Percentiles rank a stretch among this genome's conserved stretches.
phyloP scores from a whole-genome alignment of 2,329 filamentous ascomycete genomes.

The Coleophoma eucalyptorum region DNA sequence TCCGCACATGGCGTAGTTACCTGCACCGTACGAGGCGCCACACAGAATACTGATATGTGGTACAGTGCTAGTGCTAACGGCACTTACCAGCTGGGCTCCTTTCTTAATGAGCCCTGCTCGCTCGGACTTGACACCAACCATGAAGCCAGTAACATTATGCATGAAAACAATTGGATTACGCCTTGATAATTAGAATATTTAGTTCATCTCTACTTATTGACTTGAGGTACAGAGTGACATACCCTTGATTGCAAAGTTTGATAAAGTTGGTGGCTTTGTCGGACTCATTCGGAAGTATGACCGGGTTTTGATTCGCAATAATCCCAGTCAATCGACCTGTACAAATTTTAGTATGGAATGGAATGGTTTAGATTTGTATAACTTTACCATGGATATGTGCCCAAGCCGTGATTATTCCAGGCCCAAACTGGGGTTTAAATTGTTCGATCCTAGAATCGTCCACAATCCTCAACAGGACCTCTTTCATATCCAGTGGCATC shows the following conservation, averaged over 20 bases:
- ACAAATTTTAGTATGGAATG: not conserved
- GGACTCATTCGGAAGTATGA: constrained; percentile 36
- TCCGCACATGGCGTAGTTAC: constrained; percentile 44
- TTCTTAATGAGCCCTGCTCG: constrained; percentile 38
- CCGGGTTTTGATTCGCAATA: constrained; percentile 34
- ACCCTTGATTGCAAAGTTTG: constrained; percentile 38
- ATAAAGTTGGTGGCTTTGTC: constrained; percentile 38
- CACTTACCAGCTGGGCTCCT: constrained; percentile 40
- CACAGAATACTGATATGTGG: constrained; percentile 40
- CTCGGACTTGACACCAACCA: constrained; percentile 41
- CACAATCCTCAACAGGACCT: constrained; percentile 36
- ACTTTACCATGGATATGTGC: constrained; percentile 32
- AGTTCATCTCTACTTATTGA: not conserved
- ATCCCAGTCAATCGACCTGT: constrained; percentile 25
- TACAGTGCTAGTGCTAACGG: constrained; percentile 37
- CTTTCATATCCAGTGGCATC: constrained; percentile 32
- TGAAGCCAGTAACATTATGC: constrained; percentile 44
- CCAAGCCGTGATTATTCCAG: constrained; percentile 33
- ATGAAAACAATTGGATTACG: constrained; percentile 38
- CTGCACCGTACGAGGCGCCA: constrained; percentile 40
- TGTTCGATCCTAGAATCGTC: constrained; percentile 33
- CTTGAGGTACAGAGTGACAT: constrained; percentile 6
- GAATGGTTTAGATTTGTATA: not conserved
- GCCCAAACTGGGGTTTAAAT: constrained; percentile 37
- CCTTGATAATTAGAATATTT: constrained; percentile 10